A percentile compares a stretch with the other conserved stretches of the same genome.
These are phyloP conservation scores for Starmerella roubikii DNA, from an alignment of 805 yeast genomes.

Conservation along the genomic window DNA sequence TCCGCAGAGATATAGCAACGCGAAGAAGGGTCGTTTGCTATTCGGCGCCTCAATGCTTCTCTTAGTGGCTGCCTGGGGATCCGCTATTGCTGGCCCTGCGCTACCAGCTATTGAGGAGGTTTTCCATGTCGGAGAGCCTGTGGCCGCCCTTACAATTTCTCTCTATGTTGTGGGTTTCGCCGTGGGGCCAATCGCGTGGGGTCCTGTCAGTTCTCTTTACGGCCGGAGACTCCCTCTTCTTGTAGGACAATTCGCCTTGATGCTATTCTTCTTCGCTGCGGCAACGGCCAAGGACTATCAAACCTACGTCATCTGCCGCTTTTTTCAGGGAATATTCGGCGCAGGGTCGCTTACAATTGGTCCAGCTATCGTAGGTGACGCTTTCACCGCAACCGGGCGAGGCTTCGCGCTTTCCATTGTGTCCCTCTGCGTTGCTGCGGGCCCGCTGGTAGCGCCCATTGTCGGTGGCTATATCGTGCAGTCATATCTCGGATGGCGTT, in stretches of 20 bases:
- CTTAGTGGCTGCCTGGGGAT: constrained; percentile 52
- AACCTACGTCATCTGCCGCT: constrained; percentile 55
- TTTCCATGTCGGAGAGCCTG: constrained; percentile 51
- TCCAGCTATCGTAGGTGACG: constrained; percentile 77
- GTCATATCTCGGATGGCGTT: constrained; percentile 64
- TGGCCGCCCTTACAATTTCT: constrained; percentile 63
- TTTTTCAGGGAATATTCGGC: constrained; percentile 69
- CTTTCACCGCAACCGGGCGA: constrained; percentile 50
- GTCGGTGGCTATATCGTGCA: constrained; percentile 54
- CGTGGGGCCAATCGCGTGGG: constrained; percentile 82
- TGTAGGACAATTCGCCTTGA: constrained; percentile 42
- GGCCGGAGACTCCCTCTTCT: constrained; percentile 56
- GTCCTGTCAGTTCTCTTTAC: constrained; percentile 67
- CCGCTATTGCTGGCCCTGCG: constrained; percentile 68
- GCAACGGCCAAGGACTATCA: constrained; percentile 73
- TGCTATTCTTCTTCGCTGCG: constrained; percentile 52
- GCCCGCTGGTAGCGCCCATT: constrained; percentile 76
- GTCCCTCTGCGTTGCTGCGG: constrained; percentile 49
- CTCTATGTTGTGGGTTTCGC: constrained; percentile 89
- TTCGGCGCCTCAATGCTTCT: constrained; percentile 37
- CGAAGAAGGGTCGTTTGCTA: constrained; percentile 36
- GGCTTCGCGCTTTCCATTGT: constrained; percentile 67
- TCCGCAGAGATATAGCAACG: constrained; percentile 63
- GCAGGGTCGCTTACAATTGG: constrained; percentile 77
- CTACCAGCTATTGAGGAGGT: constrained; percentile 34